Evolutionary conservation across 1,139 yeast genomes (phyloP), one percentile per base, ranked within the genome.

Genomic region (Starmera stellimalicola): DNA sequence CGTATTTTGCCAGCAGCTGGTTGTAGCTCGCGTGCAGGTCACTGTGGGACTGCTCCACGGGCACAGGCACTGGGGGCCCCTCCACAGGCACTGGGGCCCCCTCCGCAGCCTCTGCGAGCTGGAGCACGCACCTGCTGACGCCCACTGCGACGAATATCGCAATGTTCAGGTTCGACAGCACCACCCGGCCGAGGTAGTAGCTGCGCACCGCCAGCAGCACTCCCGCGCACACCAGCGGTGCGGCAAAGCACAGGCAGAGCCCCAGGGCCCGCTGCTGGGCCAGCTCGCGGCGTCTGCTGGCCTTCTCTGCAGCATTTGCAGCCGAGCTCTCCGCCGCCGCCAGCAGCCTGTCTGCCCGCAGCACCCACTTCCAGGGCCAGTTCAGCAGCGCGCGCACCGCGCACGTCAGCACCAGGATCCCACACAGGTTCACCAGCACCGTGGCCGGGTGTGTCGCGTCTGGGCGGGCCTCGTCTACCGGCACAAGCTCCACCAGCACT

Each of bases 351-450:
- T 38, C n/a, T n/a, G n/a, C n/a, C n/a, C n/a, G n/a, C n/a, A n/a
- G n/a, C n/a, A n/a, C 41, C 48, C 48, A 44, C 16, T 40, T 41
- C 48, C 48, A 44, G 1, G 48, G 48, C 48, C 48, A 44, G 18
- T 43, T 47, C 20, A 44, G 28, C 3, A 44, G 24, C 19, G 41
- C n/a, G n/a, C n/a, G n/a, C n/a, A n/a, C n/a, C n/a, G n/a, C n/a
- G n/a, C n/a, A n/a, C n/a, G n/a, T n/a, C n/a, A n/a, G n/a, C n/a
- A n/a, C n/a, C n/a, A n/a, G n/a, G n/a, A n/a, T n/a, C n/a, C n/a
- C n/a, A n/a, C n/a, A n/a, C n/a, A n/a, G n/a, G n/a, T n/a, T n/a
- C n/a, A n/a, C n/a, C n/a, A n/a, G n/a, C n/a, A n/a, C n/a, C n/a
- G n/a, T n/a, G n/a, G n/a, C n/a, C n/a, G n/a, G n/a, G n/a, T n/a